Evolutionary conservation across 2,329 filamentous ascomycete species (phyloP), one percentile per base, ranked within the genome.

Genomic region (Gnomoniopsis smithogilvyi): DNA sequence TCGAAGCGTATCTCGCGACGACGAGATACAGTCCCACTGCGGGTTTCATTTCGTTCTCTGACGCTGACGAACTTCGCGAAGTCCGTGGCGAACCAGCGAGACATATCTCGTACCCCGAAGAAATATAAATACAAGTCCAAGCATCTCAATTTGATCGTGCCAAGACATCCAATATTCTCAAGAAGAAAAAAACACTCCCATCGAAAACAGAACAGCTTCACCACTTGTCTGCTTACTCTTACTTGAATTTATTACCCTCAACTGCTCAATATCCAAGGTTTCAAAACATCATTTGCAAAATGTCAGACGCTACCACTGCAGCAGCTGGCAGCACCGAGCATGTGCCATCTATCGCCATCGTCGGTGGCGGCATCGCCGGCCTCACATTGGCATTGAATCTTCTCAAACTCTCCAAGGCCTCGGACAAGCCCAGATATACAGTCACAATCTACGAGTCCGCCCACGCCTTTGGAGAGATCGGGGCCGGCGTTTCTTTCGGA

Each of bases 351-450:
- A 56, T 85, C 60, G 83, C 83, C 64, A 82, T 87, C 45, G 72
- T 86, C 17, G 84, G 84, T 60, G 83, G 82, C 46, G 84, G 83
- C 36, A 84, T 87, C 60, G 79, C 78, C 26, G 84, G 84, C 26
- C 73, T 86, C 19, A 73, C 73, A 10, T 76, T 86, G 10, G 81
- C 73, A 2, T 68, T 75, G 19, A 64, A 64, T 21, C 69, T 76
- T 6, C 62, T 67, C 7, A 60, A 65, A 49, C 69, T 69, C 51
- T 56, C 66, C 45, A 66, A 75, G 30, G 62, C 65, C 2, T 63
- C 51, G 21, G 22, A 43, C 30, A 21, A 24, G 38, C 57, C 57
- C 15, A 57, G 45, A 12, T 60, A 56, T 14, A 45, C 53, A 6
- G 45, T 69, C 58, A 73, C 67, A 7, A 76, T 87, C 62, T 87